Evolutionary conservation across 257 asterid species (phyloP).

Genomic region (Nicotiana noctiflora): DNA sequence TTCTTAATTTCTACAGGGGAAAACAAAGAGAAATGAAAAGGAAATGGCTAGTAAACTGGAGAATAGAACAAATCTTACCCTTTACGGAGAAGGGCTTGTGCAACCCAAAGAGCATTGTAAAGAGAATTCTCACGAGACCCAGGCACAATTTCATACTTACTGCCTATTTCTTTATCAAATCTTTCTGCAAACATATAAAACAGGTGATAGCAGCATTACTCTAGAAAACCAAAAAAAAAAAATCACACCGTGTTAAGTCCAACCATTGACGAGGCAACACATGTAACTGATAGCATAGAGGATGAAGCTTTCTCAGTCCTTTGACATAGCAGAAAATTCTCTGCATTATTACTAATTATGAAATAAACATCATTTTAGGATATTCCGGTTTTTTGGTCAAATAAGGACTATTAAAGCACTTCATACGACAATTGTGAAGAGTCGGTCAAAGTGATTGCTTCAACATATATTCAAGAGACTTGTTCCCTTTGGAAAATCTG

Average conservation of each 20-base stretch:
- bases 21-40: constrained; percentile 7
- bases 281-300: background rate
- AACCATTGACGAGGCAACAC: background rate
- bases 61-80: constrained; percentile 38
- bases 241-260: background rate
- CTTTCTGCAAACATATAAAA: constrained; percentile 47
- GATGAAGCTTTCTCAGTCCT: background rate
- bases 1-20: background rate
- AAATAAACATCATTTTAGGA: background rate
- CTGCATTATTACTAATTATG: background rate
- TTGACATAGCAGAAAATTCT: background rate
- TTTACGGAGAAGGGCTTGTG: constrained; percentile 91
- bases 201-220: background rate
- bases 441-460: background rate
- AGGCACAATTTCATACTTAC: constrained; percentile 69
- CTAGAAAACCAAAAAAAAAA: background rate
- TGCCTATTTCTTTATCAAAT: constrained; percentile 68
- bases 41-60: background rate
- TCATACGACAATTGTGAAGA: background rate
- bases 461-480: background rate
- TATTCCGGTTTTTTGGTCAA: background rate
- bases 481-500: background rate
- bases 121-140: constrained; percentile 93
- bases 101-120: constrained; percentile 95
- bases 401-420: background rate